These are phyloP conservation scores for Aspergillus pseudoviridinutans DNA, from an alignment of 2,329 filamentous ascomycete species.

Conservation along the genomic window DNA sequence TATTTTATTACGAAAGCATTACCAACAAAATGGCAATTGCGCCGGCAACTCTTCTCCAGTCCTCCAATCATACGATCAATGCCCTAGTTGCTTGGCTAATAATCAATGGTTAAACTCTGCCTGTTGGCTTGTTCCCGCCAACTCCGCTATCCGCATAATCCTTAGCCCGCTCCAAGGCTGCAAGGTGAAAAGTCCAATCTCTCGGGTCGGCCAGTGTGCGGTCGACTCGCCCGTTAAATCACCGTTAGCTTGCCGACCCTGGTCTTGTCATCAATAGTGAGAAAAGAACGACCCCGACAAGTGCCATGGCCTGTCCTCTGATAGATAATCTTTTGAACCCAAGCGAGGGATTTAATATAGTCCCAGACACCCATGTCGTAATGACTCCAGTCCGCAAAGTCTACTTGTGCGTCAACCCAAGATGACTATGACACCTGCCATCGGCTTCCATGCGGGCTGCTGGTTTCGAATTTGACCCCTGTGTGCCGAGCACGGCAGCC, in stretches of 20 bases:
- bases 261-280: neutral
- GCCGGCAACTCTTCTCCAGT: neutral
- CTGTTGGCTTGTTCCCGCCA: neutral
- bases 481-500: neutral
- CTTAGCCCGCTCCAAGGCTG: neutral
- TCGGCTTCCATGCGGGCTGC: neutral
- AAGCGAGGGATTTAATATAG: neutral
- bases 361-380: no score
- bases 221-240: neutral
- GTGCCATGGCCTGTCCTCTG: no score
- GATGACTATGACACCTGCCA: neutral
- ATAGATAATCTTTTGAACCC: neutral
- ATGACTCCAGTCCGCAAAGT: no score
- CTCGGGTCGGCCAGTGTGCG: neutral
- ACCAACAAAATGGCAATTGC: neutral
- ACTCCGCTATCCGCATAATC: neutral
- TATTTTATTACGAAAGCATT: neutral
- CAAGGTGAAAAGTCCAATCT: neutral
- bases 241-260: neutral
- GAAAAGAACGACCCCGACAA: neutral
- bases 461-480: neutral
- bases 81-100: neutral
- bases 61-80: neutral
- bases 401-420: no score
- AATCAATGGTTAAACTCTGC: neutral